Base-by-base conservation (phyloP, 1,139 yeast genomes). In the Suhomyces guaymorum region DNA sequence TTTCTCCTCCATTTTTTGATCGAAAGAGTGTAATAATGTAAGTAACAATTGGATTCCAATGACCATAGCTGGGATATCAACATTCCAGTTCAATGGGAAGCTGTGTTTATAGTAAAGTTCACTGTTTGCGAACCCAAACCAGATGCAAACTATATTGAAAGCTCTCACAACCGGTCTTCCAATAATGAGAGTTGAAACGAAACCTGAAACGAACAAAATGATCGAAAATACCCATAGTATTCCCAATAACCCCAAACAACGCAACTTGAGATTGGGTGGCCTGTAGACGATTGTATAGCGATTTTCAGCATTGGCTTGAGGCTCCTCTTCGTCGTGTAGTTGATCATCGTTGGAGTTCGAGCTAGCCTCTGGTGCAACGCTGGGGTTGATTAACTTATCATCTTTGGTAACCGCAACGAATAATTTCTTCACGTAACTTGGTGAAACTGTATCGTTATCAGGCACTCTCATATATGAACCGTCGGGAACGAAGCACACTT, bases 381-480 rank as follows among this genome's bases (percentile, higher is more conserved):
- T 26, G 11, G 47, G 37, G n/a, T 44, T 75, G 16, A 82, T 58
- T 14, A 86, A 68, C 38, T 73, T 70, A 55, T 90, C 96, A 48
- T 82, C 84, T 47, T 80, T 83, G 1, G 95, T 84, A 2, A 92
- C 97, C 0, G 87, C 78, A 4, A 86, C 82, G 59, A 94, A 92
- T 42, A 89, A 60, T 32, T 74, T 72, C 48, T 75, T 79, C 23
- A 82, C 74, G 46, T 71, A 78, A 30, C 69, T 74, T 43, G 89
- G 68, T 0, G 94, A 78, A 16, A 84, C 78, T 7, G 81, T 80
- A 52, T 89, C 97, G 43, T 77, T 75, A 39, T 78, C 83, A 1
- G 98, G 98, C 0, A 90, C 98, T 35, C 98, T 75, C 24, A 89
- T 79, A 51, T 77, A 83, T 30, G 68, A 67, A 2, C 99, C 98